Base-by-base conservation (phyloP, 1,284 basidiomycete species). In the Hymenochaete sp. region DNA sequence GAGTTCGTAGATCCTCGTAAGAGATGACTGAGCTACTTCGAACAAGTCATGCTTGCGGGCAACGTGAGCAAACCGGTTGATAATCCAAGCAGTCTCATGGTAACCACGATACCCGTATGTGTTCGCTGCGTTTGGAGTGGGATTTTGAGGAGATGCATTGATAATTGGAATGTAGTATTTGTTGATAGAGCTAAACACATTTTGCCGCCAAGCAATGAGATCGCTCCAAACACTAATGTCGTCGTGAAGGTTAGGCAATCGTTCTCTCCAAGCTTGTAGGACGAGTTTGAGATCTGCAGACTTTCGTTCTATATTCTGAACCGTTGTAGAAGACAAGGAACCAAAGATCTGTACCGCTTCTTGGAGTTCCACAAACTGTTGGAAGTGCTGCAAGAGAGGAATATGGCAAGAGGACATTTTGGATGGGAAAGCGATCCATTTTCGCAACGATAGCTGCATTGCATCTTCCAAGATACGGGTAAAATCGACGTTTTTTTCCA, bases 51-150 rank as follows among this genome's bases (percentile, higher is more conserved):
- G 96, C 67, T 98, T 97, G 49, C 96, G 77, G 21, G 97, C 95
- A 45, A 98, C 93, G 62, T 98, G 96, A n/a, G 97, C 97, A 60
- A 99, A 98, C 7, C 96, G 84, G 63, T 99, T 99, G 71, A 98
- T 98, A 63, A 98, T 98, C 97, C 96, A 99, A 3, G 96, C 96
- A 0, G 93, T 98, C 71, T 98, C 96, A 61, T 99, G 97, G 63
- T 92, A 98, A n/a, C 96, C 97, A 45, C 97, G 79, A 64, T 93
- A 98, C 3, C 95, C 96, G 59, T 83, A 91, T 2, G 93, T 98
- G 51, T 82, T 89, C 32, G 77, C 66, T 51, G 75, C 85, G 36
- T 70, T 75, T 4, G 66, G 66, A 22, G 70, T 70, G 19, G 67
- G 67, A 14, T 66, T 65, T 55, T 77, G 77, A 28, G 59, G 59